Evolutionary conservation across 2,329 filamentous ascomycete genomes (phyloP), one percentile per base, ranked within the genome.

Genomic region (Cyclaneusma minus): DNA sequence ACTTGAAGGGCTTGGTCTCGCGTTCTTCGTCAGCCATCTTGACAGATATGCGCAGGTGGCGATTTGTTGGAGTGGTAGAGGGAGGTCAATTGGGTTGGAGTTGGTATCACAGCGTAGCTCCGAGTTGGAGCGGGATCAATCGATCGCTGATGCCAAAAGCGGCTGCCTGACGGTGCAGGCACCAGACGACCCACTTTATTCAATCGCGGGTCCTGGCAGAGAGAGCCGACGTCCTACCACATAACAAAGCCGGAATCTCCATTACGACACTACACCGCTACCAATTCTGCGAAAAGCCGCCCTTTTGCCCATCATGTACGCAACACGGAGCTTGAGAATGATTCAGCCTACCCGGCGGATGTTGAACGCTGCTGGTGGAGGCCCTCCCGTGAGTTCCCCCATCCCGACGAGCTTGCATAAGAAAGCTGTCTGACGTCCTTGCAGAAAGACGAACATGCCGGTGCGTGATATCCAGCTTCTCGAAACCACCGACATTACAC

Each of bases 1-100:
- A 95, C 80, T 98, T 98, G 79, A 98, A 98, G 60, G 91, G 91
- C 76, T 94, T 98, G 63, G 85, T 94, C 58, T 92, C 80, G 52
- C 72, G 66, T 50, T 82, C 76, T 52, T 81, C 77, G 62, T 91
- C 82, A 56, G 84, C 78, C 87, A 98, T 98, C 47, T 62, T 85
- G 69, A 58, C 59, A 50, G 53, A 52, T 48, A 41, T 38, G 42
- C 47, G 47, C 38, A 39, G 37, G 35, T 33, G 30, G 27, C 35
- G 43, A 41, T 50, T 43, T 46, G 48, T 49, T 42, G 46, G 46
- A 38, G 34, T 38, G 37, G 35, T 35, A 39, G 29, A 38, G 26
- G 17, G 28, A 23, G 25, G 22, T 24, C 23, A 26, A 29, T 30
- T 32, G 32, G 34, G 27, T 19, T 16, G 27, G 27, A 23, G 29